Percentiles rank a stretch among this genome's conserved stretches.
These are phyloP conservation scores for Aspergillus tubingensis DNA, from an alignment of 2,329 filamentous ascomycete genomes.

Conservation along the genomic window DNA sequence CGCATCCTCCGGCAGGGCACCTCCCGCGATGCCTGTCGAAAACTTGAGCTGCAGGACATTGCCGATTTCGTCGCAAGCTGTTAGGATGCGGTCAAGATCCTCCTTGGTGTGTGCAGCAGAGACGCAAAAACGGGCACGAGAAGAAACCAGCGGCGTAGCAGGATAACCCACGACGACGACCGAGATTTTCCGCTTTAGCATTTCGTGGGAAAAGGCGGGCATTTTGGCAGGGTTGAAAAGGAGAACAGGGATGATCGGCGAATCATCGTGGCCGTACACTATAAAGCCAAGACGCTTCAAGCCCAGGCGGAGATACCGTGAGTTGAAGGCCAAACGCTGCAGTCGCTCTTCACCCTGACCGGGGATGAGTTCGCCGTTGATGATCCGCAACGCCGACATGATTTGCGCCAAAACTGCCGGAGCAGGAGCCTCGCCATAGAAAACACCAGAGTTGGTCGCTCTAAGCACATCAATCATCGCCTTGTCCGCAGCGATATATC, in stretches of 20 bases:
- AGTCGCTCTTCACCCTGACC: slow-evolving; percentile 95
- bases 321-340: slow-evolving; percentile 96
- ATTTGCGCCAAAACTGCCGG: slow-evolving; percentile 92
- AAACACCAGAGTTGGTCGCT: slow-evolving; percentile 79
- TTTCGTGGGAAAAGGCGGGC: slow-evolving; percentile 96
- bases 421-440: slow-evolving; percentile 83
- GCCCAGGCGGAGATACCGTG: slow-evolving; percentile 92
- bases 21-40: slow-evolving; percentile 92
- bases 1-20: slow-evolving; percentile 72
- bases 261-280: slow-evolving; percentile 96
- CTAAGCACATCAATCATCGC: slow-evolving; percentile 89
- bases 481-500: slow-evolving; percentile 89
- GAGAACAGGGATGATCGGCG: slow-evolving; percentile 90
- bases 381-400: slow-evolving; percentile 79
- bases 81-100: slow-evolving; percentile 84
- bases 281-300: slow-evolving; percentile 97
- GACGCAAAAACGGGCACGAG: slow-evolving; percentile 92
- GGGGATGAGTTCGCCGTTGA: slow-evolving; percentile 81
- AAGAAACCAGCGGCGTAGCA: slow-evolving; percentile 91
- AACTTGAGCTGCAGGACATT: slow-evolving; percentile 94
- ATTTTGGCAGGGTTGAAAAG: slow-evolving; percentile 99
- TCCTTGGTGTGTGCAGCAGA: slow-evolving; percentile 98
- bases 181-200: slow-evolving; percentile 96
- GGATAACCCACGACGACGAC: slow-evolving; percentile 97
- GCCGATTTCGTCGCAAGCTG: slow-evolving; percentile 89